Conservation (phyloP, 805 yeast genomes). For the Kuraishia hungarica region DNA sequence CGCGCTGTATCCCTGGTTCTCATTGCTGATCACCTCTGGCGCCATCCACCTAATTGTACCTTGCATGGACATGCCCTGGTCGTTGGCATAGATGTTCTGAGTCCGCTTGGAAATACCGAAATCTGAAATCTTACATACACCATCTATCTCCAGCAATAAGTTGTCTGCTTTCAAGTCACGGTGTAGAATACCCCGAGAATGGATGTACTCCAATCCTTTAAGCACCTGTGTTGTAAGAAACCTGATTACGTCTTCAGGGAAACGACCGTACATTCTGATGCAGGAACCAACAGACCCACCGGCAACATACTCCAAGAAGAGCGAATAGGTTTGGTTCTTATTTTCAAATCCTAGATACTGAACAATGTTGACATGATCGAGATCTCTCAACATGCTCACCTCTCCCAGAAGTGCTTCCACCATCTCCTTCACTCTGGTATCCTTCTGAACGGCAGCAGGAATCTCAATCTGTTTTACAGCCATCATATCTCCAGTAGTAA, state of each 20-base stretch:
- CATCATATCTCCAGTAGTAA: constrained; percentile 96
- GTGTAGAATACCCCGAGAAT: constrained; percentile 79
- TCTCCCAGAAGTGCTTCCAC: constrained; percentile 82
- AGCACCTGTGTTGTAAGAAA: constrained; percentile 74
- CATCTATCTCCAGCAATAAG: constrained; percentile 78
- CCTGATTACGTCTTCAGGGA: constrained; percentile 68
- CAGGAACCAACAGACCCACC: constrained; percentile 95
- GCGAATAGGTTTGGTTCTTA: constrained; percentile 62
- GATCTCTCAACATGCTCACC: constrained; percentile 86
- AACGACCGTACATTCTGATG: constrained; percentile 72
- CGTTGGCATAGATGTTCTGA: constrained; percentile 78
- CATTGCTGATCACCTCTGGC: constrained; percentile 92
- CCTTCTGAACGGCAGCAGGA: neutral
- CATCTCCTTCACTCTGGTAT: neutral
- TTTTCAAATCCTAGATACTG: constrained; percentile 94
- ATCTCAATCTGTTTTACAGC: constrained; percentile 72
- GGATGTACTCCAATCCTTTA: constrained; percentile 80
- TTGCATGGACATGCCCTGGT: constrained; percentile 88
- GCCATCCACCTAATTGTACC: constrained; percentile 99
- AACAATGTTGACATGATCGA: constrained; percentile 90
- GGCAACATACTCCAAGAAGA: constrained; percentile 92
- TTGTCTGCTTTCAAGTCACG: constrained; percentile 95
- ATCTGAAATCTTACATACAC: constrained; percentile 91
- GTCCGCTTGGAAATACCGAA: constrained; percentile 91
- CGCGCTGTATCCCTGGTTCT: constrained; percentile 90